Base-by-base conservation (phyloP, 164 flowering plant genomes). In the Taxillus chinensis region DNA sequence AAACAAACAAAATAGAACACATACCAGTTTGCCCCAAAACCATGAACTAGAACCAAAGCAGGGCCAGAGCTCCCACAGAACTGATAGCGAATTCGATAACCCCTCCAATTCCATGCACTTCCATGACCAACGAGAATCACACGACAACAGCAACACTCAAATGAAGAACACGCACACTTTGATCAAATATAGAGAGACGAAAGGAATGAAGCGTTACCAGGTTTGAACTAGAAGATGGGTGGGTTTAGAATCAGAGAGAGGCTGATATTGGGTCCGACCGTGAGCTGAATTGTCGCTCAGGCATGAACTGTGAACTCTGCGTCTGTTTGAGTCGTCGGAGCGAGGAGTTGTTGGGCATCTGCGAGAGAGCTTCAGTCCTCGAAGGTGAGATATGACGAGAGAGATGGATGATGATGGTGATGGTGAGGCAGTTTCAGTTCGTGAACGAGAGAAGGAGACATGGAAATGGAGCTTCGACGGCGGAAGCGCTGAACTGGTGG, bases 1-100 rank as follows among this genome's bases (percentile, higher is more conserved):
- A 80, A 78, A 72, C 71, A 72, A 80, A 65, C 72, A 75, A 60
- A 67, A 75, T 72, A 64, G 66, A 66, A 63, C 60, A 70, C 73
- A 54, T 72, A 92, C 98, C 98, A 87, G 95, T 90, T 92, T 73
- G 98, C 96, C 69, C 98, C 98, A 74, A 92, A 92, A 64, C 98
- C 98, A 77, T 90, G 98, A 62, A 92, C 73, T 37, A 90, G 70
- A 73, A 92, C 83, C 57, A 92, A 63, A 41, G 96, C 90, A 61
- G 96, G 96, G 4, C 96, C 98, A 52, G 53, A 67, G 67, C 63
- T 72, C 48, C 98, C 98, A 55, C 85, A 69, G 69, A 46, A 78
- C 66, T 92, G 96, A 65, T 90, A 92, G 41, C 92, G 90, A 65
- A 92, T 83, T 0, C 84, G 80, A 73, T 86, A 92, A 54, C 84